phyloP scores from a whole-genome alignment of 2,329 filamentous ascomycete genomes.

The Fusarium nurragi region DNA sequence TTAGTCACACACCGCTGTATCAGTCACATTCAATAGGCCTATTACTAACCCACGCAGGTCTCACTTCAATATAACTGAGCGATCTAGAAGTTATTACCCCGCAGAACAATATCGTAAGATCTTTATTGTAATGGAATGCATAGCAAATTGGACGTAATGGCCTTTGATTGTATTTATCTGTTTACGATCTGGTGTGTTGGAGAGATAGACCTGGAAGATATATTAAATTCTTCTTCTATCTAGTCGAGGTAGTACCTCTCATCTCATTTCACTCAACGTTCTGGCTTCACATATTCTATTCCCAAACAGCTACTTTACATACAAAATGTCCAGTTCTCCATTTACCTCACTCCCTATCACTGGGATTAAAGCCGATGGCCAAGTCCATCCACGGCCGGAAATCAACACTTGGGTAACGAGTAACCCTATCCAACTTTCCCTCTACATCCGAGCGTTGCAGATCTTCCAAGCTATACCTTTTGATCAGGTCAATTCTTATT shows the following conservation, averaged over 20 bases:
- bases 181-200: neutral
- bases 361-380: neutral
- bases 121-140: neutral
- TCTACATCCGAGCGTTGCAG: neutral
- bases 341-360: neutral
- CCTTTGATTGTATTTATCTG: neutral
- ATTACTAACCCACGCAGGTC: neutral
- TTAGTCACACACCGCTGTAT: neutral
- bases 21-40: neutral
- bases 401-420: neutral
- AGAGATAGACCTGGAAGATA: too few relatives aligned
- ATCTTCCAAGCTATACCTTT: neutral
- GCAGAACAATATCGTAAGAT: neutral
- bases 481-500: neutral
- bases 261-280: neutral
- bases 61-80: neutral
- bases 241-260: neutral
- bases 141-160: neutral
- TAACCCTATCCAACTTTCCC: neutral
- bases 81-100: neutral
- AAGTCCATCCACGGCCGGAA: neutral
- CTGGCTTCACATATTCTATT: too few relatives aligned
- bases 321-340: neutral
- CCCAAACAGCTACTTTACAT: neutral
- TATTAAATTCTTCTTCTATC: neutral